Percentiles rank a stretch among this genome's conserved stretches.
Evolutionary conservation across 2,329 filamentous ascomycete genomes (phyloP).

Genomic region (Fusarium nodosum): DNA sequence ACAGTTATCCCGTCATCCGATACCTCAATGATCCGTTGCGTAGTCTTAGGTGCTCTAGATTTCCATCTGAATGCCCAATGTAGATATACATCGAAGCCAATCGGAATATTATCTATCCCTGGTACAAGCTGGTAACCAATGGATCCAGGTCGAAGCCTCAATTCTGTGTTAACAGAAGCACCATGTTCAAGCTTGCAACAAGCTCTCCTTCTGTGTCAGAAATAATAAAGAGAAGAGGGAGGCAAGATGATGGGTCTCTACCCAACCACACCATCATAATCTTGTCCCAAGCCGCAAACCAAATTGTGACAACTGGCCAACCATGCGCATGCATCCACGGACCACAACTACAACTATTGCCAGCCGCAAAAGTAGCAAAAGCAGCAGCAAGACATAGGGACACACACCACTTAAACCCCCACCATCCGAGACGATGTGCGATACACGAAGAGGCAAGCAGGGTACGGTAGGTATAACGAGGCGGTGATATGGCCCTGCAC

Average conservation of each 20-base stretch:
- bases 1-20: conserved; percentile 24
- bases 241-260: conserved; percentile 15
- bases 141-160: conserved; percentile 31
- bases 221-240: conserved; percentile 14
- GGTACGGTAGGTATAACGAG: conserved; percentile 30
- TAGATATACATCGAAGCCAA: conserved; percentile 22
- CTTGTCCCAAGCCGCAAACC: conserved; percentile 15
- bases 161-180: conserved; percentile 7
- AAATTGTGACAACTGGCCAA: conserved; percentile 39
- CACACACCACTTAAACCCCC: conserved; percentile 25
- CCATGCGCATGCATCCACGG: conserved; percentile 30
- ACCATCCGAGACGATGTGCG: conserved; percentile 34
- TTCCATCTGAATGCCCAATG: conserved; percentile 10
- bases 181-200: conserved; percentile 1
- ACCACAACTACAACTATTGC: conserved; percentile 10
- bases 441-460: conserved; percentile 24
- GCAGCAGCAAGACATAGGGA: conserved; percentile 6
- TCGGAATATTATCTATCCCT: conserved; percentile 40
- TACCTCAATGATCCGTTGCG: conserved; percentile 9
- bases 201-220: background rate
- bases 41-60: conserved; percentile 12
- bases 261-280: conserved; percentile 38
- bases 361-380: conserved; percentile 13
- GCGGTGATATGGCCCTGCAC: conserved; percentile 33
- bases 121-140: conserved; percentile 28